Conservation (phyloP, 2,329 filamentous ascomycete genomes). For the Fusarium nelsonii region DNA sequence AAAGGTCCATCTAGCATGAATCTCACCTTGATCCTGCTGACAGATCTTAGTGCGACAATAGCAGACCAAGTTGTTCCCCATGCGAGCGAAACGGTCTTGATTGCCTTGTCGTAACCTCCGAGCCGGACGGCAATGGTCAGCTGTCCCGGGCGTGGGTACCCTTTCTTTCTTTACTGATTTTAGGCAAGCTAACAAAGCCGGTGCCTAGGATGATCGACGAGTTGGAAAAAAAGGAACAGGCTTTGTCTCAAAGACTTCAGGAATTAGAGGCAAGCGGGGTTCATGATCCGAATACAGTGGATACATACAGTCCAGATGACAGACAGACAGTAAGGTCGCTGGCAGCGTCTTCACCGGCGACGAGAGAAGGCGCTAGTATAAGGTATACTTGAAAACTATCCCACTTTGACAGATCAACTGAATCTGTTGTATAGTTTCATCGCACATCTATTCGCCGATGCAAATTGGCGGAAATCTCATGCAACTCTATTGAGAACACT, state of each 20-base stretch:
- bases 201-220: slow-evolving; percentile 6
- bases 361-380: slow-evolving; percentile 21
- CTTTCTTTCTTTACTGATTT: fast-evolving
- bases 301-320: slow-evolving; percentile 23
- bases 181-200: fast-evolving
- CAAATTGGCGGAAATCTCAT: slow-evolving; percentile 24
- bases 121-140: neutral
- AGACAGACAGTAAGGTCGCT: slow-evolving; percentile 17
- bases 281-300: neutral
- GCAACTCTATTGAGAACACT: slow-evolving; percentile 13
- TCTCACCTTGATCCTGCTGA: too few relatives aligned
- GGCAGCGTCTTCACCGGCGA: slow-evolving; percentile 18
- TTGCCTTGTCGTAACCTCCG: neutral
- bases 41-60: slow-evolving; percentile 20
- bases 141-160: neutral
- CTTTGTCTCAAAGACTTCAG: slow-evolving; percentile 1
- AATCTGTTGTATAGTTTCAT: slow-evolving; percentile 15
- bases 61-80: slow-evolving; percentile 9
- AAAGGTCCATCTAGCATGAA: neutral
- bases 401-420: neutral
- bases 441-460: slow-evolving; percentile 13
- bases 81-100: slow-evolving; percentile 12
- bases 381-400: neutral
- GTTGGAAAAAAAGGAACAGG: slow-evolving; percentile 19
- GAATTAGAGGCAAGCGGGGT: neutral